Base-by-base conservation (phyloP, 106 monocot species). In the Xerophyta viscosa region DNA sequence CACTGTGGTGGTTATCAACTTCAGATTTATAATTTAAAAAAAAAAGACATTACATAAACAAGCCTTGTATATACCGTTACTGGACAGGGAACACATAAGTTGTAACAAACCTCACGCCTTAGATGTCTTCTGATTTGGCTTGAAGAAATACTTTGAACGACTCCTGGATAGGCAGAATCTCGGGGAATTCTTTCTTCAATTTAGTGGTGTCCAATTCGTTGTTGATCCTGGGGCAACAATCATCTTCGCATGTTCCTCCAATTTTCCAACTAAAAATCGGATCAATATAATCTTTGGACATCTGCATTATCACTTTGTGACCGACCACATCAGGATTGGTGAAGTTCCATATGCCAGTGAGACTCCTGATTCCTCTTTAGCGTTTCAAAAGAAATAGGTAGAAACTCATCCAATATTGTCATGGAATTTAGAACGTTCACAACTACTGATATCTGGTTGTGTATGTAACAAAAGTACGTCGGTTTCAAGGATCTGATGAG, bases 311-410 rank as follows among this genome's bases (percentile, higher is more conserved):
- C 31, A 73, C 79, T 8, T 79, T 79, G 33, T 79, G 79, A 51
- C 79, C 73, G 13, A 79, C 57, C 11, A 62, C 79, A 10, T 73
- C 79, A 25, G 79, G 79, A 28, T 79, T 79, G 18, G 79, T 79
- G 79, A 79, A 79, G 45, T 79, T 79, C 73, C 69, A 79, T 15
- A 79, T 79, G 19, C 79, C 79, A 20, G 79, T 79, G 26, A 79
- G 73, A 57, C n/a, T n/a, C n/a, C n/a, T n/a, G n/a, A n/a, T 79
- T 79, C 36, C 69, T 59, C 54, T 79, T 79, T 20, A 73, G 73
- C 79, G 73, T 79, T 57, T 79, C 79, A 29, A 79, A 69, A 5
- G 73, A 74, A 37, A 79, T 73, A 20, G 73, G 79, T 0, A 79
- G 46, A 10, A 79, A 69, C 18, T 79, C 79, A 61, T 79, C 73